Evolutionary conservation across 352 stramenopile genomes (phyloP), one percentile per base, ranked within the genome.

Genomic region (Pythium sp.): DNA sequence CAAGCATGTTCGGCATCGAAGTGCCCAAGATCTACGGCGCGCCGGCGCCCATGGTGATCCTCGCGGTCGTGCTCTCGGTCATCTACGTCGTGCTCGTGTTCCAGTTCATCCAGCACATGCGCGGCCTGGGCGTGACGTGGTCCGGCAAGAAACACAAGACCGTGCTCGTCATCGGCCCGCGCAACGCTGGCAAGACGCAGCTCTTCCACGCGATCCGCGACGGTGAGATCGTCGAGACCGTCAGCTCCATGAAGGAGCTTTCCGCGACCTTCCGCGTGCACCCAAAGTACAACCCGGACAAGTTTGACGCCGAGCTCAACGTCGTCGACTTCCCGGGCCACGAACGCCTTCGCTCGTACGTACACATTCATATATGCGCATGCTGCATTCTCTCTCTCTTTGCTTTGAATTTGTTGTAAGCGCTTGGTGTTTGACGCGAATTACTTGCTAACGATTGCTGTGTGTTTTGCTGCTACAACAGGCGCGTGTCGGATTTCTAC

Each of bases 241-340:
- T 96, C 24, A 92, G 81, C 60, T 96, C 89, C 57, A 96, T 96
- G 89, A 90, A 93, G 65, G 81, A 92, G 58, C 73, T 79, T 34
- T 85, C 87, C n/a, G 77, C 75, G 70, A 80, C 74, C 57, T 93
- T 95, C 55, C 59, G 79, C 38, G 73, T 94, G 53, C 83, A 94
- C 69, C 55, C 64, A 26, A 82, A 82, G 62, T 82, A 88, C 80
- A 92, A 91, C 68, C 77, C 75, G 26, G 77, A 78, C 72, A 84
- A 87, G 77, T 89, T 92, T 69, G 80, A 84, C 67, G 79, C 81
- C 14, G 74, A 91, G 72, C 72, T 92, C 51, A 84, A 81, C 47
- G 74, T 96, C 47, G 69, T 93, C 41, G 89, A 96, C 76, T 94
- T 90, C 67, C 89, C 89, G 0, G 89, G 89, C 67, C 82, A 95